Evolutionary conservation across 495 filamentous ascomycete genomes (phyloP).

Genomic region (Penicillium maclennaniae): DNA sequence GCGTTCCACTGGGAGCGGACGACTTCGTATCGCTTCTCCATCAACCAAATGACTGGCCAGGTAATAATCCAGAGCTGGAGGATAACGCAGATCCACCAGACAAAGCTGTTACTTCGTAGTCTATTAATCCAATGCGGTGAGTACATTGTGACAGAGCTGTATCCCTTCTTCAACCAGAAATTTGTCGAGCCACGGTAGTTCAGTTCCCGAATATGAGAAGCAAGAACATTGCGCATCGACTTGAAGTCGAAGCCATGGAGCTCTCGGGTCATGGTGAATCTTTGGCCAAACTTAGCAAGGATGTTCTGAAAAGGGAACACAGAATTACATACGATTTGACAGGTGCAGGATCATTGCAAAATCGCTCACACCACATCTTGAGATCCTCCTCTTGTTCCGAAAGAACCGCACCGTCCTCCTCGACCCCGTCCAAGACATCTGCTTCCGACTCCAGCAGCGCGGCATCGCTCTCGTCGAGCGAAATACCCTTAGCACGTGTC

Average conservation of each 20-base stretch:
- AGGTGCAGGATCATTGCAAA: slow-evolving; percentile 33
- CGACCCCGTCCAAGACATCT: neutral
- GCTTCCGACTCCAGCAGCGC: slow-evolving; percentile 7
- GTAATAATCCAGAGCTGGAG: slow-evolving; percentile 46
- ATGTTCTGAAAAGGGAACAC: neutral
- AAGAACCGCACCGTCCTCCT: neutral
- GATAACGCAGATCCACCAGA: slow-evolving; percentile 37
- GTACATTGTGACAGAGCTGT: slow-evolving; percentile 36
- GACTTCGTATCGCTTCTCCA: slow-evolving; percentile 41
- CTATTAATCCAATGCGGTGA: slow-evolving; percentile 48
- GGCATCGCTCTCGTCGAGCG: slow-evolving; percentile 9
- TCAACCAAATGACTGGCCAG: slow-evolving; percentile 41
- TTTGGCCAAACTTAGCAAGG: slow-evolving; percentile 9
- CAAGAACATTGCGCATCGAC: slow-evolving; percentile 29
- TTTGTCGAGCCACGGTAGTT: slow-evolving; percentile 40
- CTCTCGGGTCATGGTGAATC: slow-evolving; percentile 38
- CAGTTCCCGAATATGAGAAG: slow-evolving; percentile 37
- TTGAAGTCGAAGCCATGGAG: slow-evolving; percentile 32
- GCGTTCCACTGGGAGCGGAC: slow-evolving; percentile 32
- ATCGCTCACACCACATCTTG: slow-evolving; percentile 39
- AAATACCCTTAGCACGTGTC: neutral
- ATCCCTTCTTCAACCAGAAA: slow-evolving; percentile 18
- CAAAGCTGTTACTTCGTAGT: slow-evolving; percentile 31
- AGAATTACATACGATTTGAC: slow-evolving; percentile 37
- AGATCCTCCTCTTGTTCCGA: slow-evolving; percentile 17